A percentile compares a stretch with the other conserved stretches of the same genome.
phyloP scores from a whole-genome alignment of 1,284 basidiomycete genomes.

The Naganishia sp. region DNA sequence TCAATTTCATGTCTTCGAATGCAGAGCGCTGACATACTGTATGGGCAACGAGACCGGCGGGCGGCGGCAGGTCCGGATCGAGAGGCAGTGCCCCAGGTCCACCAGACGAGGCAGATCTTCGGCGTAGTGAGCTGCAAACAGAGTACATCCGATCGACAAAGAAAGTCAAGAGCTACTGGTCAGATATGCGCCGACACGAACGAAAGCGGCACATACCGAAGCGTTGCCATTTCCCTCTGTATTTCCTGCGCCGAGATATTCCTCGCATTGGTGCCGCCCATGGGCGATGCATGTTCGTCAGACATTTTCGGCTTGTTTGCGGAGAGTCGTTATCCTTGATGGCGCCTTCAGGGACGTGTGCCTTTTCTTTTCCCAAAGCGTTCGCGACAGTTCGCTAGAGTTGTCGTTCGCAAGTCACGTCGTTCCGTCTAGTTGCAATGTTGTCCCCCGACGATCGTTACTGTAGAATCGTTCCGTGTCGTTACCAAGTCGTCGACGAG shows the following conservation, averaged over 20 bases:
- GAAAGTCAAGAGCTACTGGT: not conserved
- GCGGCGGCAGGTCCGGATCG: slow-evolving; percentile 78
- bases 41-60: slow-evolving; percentile 22
- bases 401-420: too few relatives aligned
- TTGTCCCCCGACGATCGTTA: not conserved
- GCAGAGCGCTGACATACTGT: slow-evolving; percentile 54
- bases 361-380: too few relatives aligned
- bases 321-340: too few relatives aligned
- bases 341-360: too few relatives aligned
- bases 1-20: slow-evolving; percentile 51
- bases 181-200: not conserved
- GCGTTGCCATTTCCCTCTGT: slow-evolving; percentile 78
- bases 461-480: not conserved
- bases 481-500: not conserved
- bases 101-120: slow-evolving; percentile 70
- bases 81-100: slow-evolving; percentile 75
- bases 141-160: slow-evolving; percentile 3
- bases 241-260: slow-evolving; percentile 69
- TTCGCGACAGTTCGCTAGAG: too few relatives aligned
- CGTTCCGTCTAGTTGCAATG: too few relatives aligned
- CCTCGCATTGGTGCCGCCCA: slow-evolving; percentile 1
- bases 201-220: slow-evolving; percentile 54
- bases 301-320: not conserved
- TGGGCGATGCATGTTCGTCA: not conserved
- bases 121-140: slow-evolving; percentile 64